Evolutionary conservation across 306 rosid species (phyloP), one percentile per base, ranked within the genome.

Genomic region (Acacia confusa): DNA sequence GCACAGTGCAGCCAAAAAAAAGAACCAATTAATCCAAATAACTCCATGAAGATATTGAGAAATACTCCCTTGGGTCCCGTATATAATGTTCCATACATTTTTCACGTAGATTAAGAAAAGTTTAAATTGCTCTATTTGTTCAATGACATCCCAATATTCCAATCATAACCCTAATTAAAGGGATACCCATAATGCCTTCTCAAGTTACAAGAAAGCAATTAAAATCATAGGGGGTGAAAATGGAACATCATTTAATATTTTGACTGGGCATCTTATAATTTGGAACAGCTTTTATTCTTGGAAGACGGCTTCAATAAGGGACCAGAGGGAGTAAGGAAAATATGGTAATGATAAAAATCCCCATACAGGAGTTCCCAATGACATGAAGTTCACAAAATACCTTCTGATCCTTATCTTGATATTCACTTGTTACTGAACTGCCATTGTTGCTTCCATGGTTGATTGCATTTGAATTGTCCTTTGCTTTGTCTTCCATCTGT

Each of bases 381-480:
- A 19, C 48, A 64, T 61, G 68, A 14, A 40, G 20, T 24, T 64
- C 45, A 82, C 34, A n/a, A 48, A 38, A 41, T 91, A 93, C 98
- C 93, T 93, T 92, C 58, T 76, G 81, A 84, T 63, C 84, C 72
- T 73, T 84, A 65, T 78, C 90, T 76, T 82, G 91, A 79, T 72
- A 78, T 70, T 77, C 86, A 81, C 78, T 81, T 83, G 58, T 36
- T 47, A 81, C 90, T 76, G 83, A 53, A 82, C 76, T 69, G 77
- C 50, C 87, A 63, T 19, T 66, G 55, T 75, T 85, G 88, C 80
- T 84, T 79, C 48, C 87, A n/a, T 47, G 27, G 79, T 82, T 82
- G 57, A 28, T 66, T 73, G 78, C 93, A 85, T 86, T 87, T 69
- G 83, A 76, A 78, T 74, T 81, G 40, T 48, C 70, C 87, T 87